Percentiles rank a stretch among this genome's conserved stretches.
Evolutionary conservation across 768 basidiomycete genomes (phyloP).

Genomic region (Lactarius vividus): DNA sequence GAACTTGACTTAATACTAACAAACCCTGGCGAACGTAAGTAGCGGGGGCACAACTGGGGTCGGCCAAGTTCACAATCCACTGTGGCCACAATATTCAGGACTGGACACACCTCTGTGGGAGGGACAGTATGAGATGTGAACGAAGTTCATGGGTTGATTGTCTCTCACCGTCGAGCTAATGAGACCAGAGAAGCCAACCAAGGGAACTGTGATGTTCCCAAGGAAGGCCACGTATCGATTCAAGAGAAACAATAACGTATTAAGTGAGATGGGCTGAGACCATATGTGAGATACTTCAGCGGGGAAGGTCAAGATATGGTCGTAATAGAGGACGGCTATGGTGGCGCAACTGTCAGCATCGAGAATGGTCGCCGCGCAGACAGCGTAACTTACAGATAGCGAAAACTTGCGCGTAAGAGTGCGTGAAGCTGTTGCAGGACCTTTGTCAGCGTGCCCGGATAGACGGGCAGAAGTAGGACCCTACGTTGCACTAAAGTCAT

Average conservation of each 20-base stretch:
- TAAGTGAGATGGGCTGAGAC: slow-evolving; percentile 39
- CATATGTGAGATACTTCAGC: slow-evolving; percentile 46
- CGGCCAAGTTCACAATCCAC: background rate
- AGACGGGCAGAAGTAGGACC: background rate
- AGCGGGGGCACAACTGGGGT: slow-evolving; percentile 42
- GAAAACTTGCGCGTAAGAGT: background rate
- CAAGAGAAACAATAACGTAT: slow-evolving; percentile 46
- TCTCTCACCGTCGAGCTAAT: slow-evolving; percentile 19
- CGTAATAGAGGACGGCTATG: slow-evolving; percentile 34
- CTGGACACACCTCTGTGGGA: slow-evolving; percentile 27
- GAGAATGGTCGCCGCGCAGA: background rate
- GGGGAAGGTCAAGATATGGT: slow-evolving; percentile 34
- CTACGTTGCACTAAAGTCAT: background rate
- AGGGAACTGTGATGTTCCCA: slow-evolving; percentile 32
- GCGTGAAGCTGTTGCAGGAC: background rate
- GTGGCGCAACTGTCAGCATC: background rate
- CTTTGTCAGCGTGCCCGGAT: background rate
- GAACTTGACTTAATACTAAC: slow-evolving; percentile 44
- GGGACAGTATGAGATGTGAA: background rate
- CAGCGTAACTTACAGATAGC: background rate
- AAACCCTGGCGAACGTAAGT: slow-evolving; percentile 42
- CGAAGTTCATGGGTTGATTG: background rate
- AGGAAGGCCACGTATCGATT: slow-evolving; percentile 50
- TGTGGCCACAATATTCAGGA: background rate
- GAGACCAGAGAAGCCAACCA: slow-evolving; percentile 28